These are phyloP conservation scores for Pharnaceum exiguum DNA, from an alignment of 148 eudicot genomes.

Conservation along the genomic window DNA sequence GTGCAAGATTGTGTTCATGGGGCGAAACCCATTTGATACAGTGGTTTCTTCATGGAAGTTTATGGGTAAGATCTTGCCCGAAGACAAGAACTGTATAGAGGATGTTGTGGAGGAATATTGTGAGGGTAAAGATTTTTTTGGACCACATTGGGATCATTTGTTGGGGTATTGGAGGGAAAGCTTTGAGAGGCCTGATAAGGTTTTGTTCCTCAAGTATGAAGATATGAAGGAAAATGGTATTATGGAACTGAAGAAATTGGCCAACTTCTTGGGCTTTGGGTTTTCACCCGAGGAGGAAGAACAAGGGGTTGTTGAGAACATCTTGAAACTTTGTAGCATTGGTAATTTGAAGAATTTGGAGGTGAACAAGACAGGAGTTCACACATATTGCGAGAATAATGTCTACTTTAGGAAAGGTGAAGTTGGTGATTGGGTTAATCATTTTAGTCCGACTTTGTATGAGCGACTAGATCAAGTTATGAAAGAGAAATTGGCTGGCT, in stretches of 20 bases:
- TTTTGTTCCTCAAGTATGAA: slow-evolving; percentile 29
- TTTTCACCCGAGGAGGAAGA: slow-evolving; percentile 24
- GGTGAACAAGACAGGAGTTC: slow-evolving; percentile 11
- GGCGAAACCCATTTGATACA: slow-evolving; percentile 27
- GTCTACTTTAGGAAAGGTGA: slow-evolving; percentile 39
- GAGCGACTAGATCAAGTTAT: slow-evolving; percentile 27
- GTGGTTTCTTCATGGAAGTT: slow-evolving; percentile 20
- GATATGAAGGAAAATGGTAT: slow-evolving; percentile 23
- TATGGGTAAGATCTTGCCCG: neutral
- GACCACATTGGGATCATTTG: slow-evolving; percentile 28
- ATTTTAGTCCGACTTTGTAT: slow-evolving; percentile 26
- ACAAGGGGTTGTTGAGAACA: slow-evolving; percentile 11
- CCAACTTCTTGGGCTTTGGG: slow-evolving; percentile 19
- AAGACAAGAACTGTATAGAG: slow-evolving; percentile 2
- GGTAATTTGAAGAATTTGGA: slow-evolving; percentile 19
- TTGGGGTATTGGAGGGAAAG: slow-evolving; percentile 28
- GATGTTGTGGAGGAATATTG: slow-evolving; percentile 8
- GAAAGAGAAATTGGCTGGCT: slow-evolving; percentile 39
- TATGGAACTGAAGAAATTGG: slow-evolving; percentile 16
- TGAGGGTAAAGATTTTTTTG: slow-evolving; percentile 22
- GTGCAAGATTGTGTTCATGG: slow-evolving; percentile 24
- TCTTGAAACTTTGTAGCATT: slow-evolving; percentile 25
- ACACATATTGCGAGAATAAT: slow-evolving; percentile 22
- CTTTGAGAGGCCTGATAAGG: slow-evolving; percentile 13
- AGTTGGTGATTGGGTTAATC: slow-evolving; percentile 28